Evolutionary conservation across 305 asterid genomes (phyloP), one percentile per base, ranked within the genome.

Genomic region (Solanum hybrid): DNA sequence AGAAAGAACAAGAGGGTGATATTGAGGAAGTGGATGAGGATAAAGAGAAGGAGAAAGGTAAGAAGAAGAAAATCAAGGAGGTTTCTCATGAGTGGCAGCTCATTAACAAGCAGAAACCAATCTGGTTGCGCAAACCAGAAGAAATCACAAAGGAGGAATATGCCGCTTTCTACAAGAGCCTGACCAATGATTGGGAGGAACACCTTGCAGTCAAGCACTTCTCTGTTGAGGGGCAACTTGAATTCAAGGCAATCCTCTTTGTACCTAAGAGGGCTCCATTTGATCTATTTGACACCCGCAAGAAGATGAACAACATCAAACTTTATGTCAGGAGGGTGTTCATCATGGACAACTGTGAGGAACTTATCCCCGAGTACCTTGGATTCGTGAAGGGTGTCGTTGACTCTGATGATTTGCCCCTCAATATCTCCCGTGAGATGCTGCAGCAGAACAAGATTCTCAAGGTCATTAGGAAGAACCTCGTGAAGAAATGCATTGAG

Each of bases 401-500:
- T 3, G 98, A 96, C 57, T 96, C 97, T 0, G 98, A 96, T 86
- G 98, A 94, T 73, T 90, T 96, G 85, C 98, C 98, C 0, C 94
- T 96, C 17, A 96, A 95, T 92, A 95, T 94, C 41, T 95, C 98
- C 2, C 94, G 96, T 37, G 98, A 95, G 91, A 93, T 4, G 90
- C 27, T 95, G 93, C 98, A 95, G 93, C 96, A 93, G 87, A 95
- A 95, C 93, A 95, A 95, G 94, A 95, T 95, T 77, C 86, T 95
- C 26, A 96, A 95, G 93, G 97, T 95, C 65, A 96, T 94, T 7
- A 86, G 97, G 89, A 89, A 83, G 90, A 80, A 80, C 84, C 92
- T 96, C 7, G 98, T 96, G 89, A 96, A 96, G 93, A 95, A 96
- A 68, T 95, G 97, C 92, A 91, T 96, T n/a, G 98, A 96, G 93